These are phyloP conservation scores for Fusarium floridanum DNA, from an alignment of 2,329 filamentous ascomycete species.

Conservation along the genomic window DNA sequence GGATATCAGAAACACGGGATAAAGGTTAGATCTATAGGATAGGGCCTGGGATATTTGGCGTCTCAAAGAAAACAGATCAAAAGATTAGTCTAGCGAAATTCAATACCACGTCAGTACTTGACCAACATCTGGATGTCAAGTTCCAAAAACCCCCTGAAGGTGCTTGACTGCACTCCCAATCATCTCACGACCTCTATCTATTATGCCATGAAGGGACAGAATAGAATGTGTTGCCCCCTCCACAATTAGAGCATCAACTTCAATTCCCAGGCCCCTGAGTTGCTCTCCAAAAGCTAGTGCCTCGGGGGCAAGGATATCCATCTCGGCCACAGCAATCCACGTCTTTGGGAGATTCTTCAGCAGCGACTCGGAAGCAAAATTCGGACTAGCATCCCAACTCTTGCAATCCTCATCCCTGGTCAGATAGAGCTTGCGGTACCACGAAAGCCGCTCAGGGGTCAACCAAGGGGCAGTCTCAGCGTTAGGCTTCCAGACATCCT, in stretches of 20 bases:
- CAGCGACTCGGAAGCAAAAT: conserved; percentile 42
- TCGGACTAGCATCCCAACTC: conserved; percentile 51
- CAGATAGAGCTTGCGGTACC: conserved; percentile 54
- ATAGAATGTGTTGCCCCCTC: conserved; percentile 45
- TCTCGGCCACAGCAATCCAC: conserved; percentile 50
- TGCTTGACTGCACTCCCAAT: conserved; percentile 40
- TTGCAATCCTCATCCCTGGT: conserved; percentile 37
- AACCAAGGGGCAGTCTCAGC: conserved; percentile 50
- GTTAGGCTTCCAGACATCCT: conserved; percentile 42
- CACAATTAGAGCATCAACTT: conserved; percentile 34
- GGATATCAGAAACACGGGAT: background rate
- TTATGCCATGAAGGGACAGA: conserved; percentile 43
- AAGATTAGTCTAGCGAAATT: background rate
- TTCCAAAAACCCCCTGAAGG: conserved; percentile 36
- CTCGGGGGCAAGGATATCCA: conserved; percentile 51
- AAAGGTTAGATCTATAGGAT: background rate
- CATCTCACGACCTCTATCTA: conserved; percentile 41
- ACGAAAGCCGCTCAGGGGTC: conserved; percentile 50
- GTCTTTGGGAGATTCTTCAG: conserved; percentile 47
- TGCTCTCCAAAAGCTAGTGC: conserved; percentile 47
- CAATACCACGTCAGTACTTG: no score
- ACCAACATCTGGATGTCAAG: background rate
- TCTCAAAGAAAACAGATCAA: background rate
- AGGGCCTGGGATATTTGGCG: background rate
- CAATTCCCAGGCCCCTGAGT: conserved; percentile 38